These are phyloP conservation scores for Eimeria falciformis DNA, from an alignment of 169 alveolate genomes.

Conservation along the genomic window DNA sequence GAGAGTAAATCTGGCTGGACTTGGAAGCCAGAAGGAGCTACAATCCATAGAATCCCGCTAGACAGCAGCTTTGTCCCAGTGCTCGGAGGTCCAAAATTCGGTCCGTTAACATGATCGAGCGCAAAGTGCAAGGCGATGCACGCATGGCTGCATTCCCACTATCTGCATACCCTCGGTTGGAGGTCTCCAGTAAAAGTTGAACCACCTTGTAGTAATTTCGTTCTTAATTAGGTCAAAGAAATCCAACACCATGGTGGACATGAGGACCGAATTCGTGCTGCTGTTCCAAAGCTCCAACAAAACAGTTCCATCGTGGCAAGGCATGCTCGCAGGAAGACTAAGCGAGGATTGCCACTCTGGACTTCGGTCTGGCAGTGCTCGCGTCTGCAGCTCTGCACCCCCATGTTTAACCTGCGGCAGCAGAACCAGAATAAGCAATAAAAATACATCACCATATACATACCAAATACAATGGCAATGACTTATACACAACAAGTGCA, in stretches of 20 bases:
- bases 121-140: no score
- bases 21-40: no score
- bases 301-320: constrained; percentile 76
- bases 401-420: constrained; percentile 59
- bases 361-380: constrained; percentile 40
- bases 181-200: constrained; percentile 87
- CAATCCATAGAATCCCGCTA: no score
- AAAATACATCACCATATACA: background rate
- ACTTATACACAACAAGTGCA: background rate
- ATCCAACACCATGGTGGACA: constrained; percentile 83
- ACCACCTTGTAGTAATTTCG: constrained; percentile 85
- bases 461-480: background rate
- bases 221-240: constrained; percentile 84
- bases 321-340: constrained; percentile 39
- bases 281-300: constrained; percentile 85
- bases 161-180: constrained; percentile 79
- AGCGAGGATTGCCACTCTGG: constrained; percentile 61
- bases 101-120: no score
- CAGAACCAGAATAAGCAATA: background rate
- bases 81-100: no score
- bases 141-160: no score
- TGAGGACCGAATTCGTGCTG: constrained; percentile 82
- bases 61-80: no score
- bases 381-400: constrained; percentile 51
- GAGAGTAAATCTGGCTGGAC: no score